Evolutionary conservation across 805 yeast genomes (phyloP).

Genomic region (Tetrapisispora iriomotensis): DNA sequence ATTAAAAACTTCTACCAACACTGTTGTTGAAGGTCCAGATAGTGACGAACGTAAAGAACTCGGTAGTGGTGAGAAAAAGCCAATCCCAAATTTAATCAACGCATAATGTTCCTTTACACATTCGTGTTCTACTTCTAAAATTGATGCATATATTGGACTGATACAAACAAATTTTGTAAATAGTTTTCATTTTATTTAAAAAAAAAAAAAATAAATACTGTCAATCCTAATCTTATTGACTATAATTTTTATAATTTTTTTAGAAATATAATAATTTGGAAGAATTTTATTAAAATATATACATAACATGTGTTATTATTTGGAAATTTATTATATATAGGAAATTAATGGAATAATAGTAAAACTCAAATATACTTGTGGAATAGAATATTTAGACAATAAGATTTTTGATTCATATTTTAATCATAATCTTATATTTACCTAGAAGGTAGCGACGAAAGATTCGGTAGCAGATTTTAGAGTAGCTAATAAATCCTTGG

Average conservation of each 20-base stretch:
- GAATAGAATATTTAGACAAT: slow-evolving; percentile 1
- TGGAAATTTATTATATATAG: slow-evolving; percentile 1
- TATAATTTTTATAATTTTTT: background rate
- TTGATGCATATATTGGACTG: no score
- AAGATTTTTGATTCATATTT: background rate
- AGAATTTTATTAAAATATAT: background rate
- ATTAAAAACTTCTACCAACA: slow-evolving; percentile 61
- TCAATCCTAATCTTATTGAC: background rate
- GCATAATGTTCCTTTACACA: slow-evolving; percentile 11
- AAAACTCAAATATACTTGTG: slow-evolving; percentile 2
- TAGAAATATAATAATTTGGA: background rate
- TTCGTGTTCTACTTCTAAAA: no score
- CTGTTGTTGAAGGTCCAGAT: slow-evolving; percentile 52
- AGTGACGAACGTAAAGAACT: slow-evolving; percentile 36
- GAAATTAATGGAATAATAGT: slow-evolving; percentile 2
- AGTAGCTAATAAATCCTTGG: slow-evolving; percentile 75
- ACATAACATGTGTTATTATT: background rate
- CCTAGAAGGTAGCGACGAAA: slow-evolving; percentile 81
- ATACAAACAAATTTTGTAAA: no score
- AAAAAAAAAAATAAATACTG: background rate
- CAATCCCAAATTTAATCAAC: slow-evolving; percentile 24
- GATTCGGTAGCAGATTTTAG: slow-evolving; percentile 88
- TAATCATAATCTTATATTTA: slow-evolving; percentile 23
- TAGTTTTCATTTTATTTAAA: background rate
- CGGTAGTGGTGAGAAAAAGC: slow-evolving; percentile 24